Percentiles rank a stretch among this genome's conserved stretches.
These are phyloP conservation scores for Monascus ruber DNA, from an alignment of 2,329 filamentous ascomycete species.

Conservation along the genomic window DNA sequence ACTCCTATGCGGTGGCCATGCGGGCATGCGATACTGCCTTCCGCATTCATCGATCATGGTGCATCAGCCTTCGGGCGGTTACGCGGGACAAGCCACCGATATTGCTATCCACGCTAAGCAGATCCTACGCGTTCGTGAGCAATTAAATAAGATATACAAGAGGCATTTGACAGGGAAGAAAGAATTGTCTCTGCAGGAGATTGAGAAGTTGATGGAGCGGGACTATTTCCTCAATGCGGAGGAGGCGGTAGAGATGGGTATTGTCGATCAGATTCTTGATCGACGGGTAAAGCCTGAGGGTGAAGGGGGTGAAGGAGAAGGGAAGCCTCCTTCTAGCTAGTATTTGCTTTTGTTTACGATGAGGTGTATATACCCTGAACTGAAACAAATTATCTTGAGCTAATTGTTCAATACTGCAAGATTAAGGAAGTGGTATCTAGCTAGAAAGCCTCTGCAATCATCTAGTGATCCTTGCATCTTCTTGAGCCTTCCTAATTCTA, in stretches of 20 bases:
- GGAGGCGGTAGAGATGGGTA: conserved; percentile 79
- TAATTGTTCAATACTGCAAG: too few relatives aligned
- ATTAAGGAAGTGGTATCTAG: too few relatives aligned
- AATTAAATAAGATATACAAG: conserved; percentile 84
- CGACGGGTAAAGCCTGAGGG: conserved; percentile 22
- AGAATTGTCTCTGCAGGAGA: conserved; percentile 63
- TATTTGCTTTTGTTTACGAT: too few relatives aligned
- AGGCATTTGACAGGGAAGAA: conserved; percentile 62
- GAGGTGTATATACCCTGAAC: too few relatives aligned
- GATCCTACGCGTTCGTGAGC: conserved; percentile 73
- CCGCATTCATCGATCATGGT: conserved; percentile 97
- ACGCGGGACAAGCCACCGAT: conserved; percentile 58
- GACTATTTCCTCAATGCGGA: conserved; percentile 87
- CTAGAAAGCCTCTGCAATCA: too few relatives aligned
- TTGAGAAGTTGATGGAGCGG: conserved; percentile 92
- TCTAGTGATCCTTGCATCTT: too few relatives aligned
- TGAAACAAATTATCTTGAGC: too few relatives aligned
- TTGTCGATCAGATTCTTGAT: conserved; percentile 78
- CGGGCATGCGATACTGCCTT: conserved; percentile 75
- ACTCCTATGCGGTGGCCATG: conserved; percentile 71
- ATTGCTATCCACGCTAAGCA: conserved; percentile 97
- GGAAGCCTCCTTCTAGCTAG: conserved; percentile 8
- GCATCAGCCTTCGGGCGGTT: conserved; percentile 79
- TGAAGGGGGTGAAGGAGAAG: conserved; percentile 11
- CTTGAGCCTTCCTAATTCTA: too few relatives aligned